A percentile compares a stretch with the other conserved stretches of the same genome.
phyloP scores from a whole-genome alignment of 2,329 filamentous ascomycete species.

The Aureobasidium melanogenum region DNA sequence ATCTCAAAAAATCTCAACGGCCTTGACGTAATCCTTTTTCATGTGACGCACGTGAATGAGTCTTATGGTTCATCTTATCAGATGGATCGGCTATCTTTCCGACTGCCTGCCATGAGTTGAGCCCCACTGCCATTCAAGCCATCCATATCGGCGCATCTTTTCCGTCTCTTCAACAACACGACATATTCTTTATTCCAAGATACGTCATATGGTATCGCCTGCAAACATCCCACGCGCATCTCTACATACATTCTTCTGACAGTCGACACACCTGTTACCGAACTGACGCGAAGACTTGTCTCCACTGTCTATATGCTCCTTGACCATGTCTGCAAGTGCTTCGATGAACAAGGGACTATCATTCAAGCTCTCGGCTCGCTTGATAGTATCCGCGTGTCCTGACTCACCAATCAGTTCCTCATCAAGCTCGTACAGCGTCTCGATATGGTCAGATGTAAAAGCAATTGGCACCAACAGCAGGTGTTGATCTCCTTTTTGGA shows the following conservation, averaged over 20 bases:
- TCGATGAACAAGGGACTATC: constrained; percentile 84
- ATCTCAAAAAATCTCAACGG: neutral
- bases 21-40: neutral
- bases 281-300: neutral
- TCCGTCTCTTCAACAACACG: neutral
- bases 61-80: neutral
- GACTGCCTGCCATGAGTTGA: neutral
- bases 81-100: neutral
- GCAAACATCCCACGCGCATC: constrained; percentile 7
- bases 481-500: constrained; percentile 66
- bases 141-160: neutral
- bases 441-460: constrained; percentile 98
- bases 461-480: constrained; percentile 88
- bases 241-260: neutral
- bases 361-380: constrained; percentile 85
- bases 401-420: constrained; percentile 89
- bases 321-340: constrained; percentile 80
- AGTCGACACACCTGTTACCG: neutral
- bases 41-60: neutral
- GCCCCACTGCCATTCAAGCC: neutral
- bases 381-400: constrained; percentile 57
- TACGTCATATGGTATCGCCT: neutral
- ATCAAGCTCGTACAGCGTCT: constrained; percentile 91
- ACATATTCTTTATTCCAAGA: neutral
- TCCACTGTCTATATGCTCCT: constrained; percentile 66